phyloP scores from a whole-genome alignment of 352 stramenopile genomes.

The Phytophthora macrochlamydospora region DNA sequence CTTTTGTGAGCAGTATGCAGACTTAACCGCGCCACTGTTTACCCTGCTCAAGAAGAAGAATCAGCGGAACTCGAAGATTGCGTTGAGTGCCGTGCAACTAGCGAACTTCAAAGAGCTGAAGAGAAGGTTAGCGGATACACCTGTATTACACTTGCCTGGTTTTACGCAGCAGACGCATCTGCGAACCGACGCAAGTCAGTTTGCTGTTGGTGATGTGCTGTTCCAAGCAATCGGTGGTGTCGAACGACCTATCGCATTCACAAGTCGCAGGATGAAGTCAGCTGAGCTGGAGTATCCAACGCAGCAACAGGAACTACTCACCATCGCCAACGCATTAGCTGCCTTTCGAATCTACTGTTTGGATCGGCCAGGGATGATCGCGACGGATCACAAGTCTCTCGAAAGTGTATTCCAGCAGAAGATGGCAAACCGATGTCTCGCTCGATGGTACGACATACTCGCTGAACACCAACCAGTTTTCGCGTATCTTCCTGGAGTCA shows the following conservation, averaged over 20 bases:
- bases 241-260: slow-evolving; percentile 8
- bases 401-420: slow-evolving; percentile 7
- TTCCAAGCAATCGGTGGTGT: slow-evolving; percentile 7
- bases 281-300: slow-evolving; percentile 8
- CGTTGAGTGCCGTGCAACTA: neutral
- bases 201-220: slow-evolving; percentile 8
- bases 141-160: slow-evolving; percentile 8
- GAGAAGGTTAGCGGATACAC: neutral
- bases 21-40: neutral
- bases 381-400: slow-evolving; percentile 5
- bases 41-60: slow-evolving; percentile 2
- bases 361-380: neutral
- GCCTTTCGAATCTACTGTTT: slow-evolving; percentile 8
- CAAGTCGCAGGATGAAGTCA: slow-evolving; percentile 8
- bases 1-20: neutral
- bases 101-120: neutral
- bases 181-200: slow-evolving; percentile 7
- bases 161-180: slow-evolving; percentile 9
- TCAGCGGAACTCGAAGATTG: slow-evolving; percentile 2
- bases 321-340: neutral
- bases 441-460: slow-evolving; percentile 2
- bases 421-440: slow-evolving; percentile 1
- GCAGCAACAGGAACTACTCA: slow-evolving; percentile 4
- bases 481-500: slow-evolving; percentile 18
- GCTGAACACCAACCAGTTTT: slow-evolving; percentile 5